Evolutionary conservation across 2,329 filamentous ascomycete genomes (phyloP), one percentile per base, ranked within the genome.

Genomic region (Blastomyces percursus): DNA sequence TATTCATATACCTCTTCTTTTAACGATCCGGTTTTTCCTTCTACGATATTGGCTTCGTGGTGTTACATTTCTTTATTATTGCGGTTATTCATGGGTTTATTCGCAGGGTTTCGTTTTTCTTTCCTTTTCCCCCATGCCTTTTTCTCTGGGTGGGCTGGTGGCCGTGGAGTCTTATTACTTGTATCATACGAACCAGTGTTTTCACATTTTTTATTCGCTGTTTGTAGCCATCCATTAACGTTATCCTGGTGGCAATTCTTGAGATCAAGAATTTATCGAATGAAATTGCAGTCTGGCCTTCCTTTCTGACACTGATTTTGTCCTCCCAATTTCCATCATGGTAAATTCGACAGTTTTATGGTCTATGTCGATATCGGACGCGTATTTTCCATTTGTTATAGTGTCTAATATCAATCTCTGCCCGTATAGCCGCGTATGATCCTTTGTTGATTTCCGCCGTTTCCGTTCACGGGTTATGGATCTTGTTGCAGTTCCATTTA

Each of bases 41-140:
- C 57, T 30, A 50, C 40, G 57, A 59, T 59, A 48, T 46, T 35
- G 57, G 57, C 35, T 40, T 50, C 21, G 44, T 60, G 48, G 44
- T 60, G 44, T 50, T 51, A 27, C 35, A 40, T 51, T 60, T 27
- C n/a, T 27, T n/a, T 52, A 8, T 60, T 38, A n/a, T 42, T 40
- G 48, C 59, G 44, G 44, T 52, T 50, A 50, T 59, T 30, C 27
- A 60, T 60, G 59, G 59, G 59, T 46, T 48, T 59, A 51, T 60
- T 51, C 35, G 52, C 27, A 48, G 51, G 51, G 60, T 56, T 30
- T 54, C 30, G 35, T 44, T 60, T 7, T 21, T 21, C 9, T 32
- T 35, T 21, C 6, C 55, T 30, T n/a, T 24, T 27, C 32, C 32
- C 35, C 19, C 27, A 27, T 56, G 30, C 44, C 40, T 61, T 44